Evolutionary conservation across 306 rosid species (phyloP), one percentile per base, ranked within the genome.

Genomic region (Cucumis sativus): DNA sequence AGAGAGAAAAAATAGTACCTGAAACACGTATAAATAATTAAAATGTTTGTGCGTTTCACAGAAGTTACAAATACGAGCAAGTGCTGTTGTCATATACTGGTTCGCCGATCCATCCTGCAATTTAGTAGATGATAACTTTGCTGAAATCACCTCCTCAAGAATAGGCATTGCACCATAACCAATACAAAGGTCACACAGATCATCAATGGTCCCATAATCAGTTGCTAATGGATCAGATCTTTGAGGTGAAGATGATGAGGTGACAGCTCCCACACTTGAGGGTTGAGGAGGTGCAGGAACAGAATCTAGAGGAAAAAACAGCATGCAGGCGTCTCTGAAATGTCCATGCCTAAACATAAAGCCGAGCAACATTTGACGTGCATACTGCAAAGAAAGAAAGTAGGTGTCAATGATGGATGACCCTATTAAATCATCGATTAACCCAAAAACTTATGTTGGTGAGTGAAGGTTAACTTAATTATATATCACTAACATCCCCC

Each of bases 271-370:
- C 28, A 74, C 79, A 54, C 58, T 35, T 62, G 96, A 89, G 51
- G 91, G 95, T 78, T 86, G 97, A 75, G 88, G 87, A 66, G 95
- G 91, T 21, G 82, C 85, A 39, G 98, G 95, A 75, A 89, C 86
- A 76, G 82, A 86, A 85, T 89, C 89, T 83, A 83, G 84, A 82
- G 95, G 93, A 76, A 94, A 94, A 87, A 90, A 94, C 88, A 94
- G 82, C 82, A 79, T 54, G 90, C 98, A 94, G 78, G 95, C 98
- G 55, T 90, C 98, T 76, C 75, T 88, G 82, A 88, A 92, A 77
- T 90, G 97, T 52, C 92, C 98, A 79, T 94, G 96, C 86, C 84
- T 88, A 83, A 94, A 92, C 96, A 94, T 89, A 86, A 94, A 94
- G 69, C 89, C 86, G 75, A 94, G 95, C 91, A 94, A 89, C 79